Evolutionary conservation across 1,284 basidiomycete genomes (phyloP).

Genomic region (Cronartium quercuum): DNA sequence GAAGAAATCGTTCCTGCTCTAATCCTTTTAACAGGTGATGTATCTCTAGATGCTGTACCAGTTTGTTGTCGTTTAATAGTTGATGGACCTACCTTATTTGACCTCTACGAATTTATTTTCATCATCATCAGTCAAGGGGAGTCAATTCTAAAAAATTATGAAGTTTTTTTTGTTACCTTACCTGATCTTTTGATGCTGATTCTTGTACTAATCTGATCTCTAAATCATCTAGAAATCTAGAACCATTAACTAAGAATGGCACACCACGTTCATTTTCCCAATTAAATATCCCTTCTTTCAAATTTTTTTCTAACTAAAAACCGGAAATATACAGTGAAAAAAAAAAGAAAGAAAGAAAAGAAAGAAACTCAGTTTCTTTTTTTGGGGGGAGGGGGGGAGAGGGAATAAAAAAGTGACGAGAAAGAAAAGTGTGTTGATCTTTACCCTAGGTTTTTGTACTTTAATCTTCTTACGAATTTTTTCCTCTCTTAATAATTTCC

Average conservation of each 20-base stretch:
- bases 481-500: conserved; percentile 73
- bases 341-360: neutral
- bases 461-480: conserved; percentile 95
- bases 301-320: conserved; percentile 73
- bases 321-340: no score
- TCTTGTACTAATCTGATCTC: conserved; percentile 61
- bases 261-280: conserved; percentile 79
- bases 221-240: conserved; percentile 72
- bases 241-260: conserved; percentile 77
- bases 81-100: conserved; percentile 3
- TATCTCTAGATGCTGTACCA: conserved; percentile 5
- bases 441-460: conserved; percentile 84
- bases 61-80: conserved; percentile 31
- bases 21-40: conserved; percentile 21
- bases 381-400: neutral
- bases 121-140: neutral
- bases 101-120: neutral
- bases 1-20: neutral
- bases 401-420: neutral
- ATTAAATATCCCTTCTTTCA: conserved; percentile 67
- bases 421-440: conserved; percentile 44
- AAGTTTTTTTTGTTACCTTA: neutral
- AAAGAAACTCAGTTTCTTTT: neutral
- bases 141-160: neutral
- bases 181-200: conserved; percentile 60